A percentile compares a stretch with the other conserved stretches of the same genome.
These are phyloP conservation scores for Daldinia grandis DNA, from an alignment of 495 filamentous ascomycete species.

Conservation along the genomic window DNA sequence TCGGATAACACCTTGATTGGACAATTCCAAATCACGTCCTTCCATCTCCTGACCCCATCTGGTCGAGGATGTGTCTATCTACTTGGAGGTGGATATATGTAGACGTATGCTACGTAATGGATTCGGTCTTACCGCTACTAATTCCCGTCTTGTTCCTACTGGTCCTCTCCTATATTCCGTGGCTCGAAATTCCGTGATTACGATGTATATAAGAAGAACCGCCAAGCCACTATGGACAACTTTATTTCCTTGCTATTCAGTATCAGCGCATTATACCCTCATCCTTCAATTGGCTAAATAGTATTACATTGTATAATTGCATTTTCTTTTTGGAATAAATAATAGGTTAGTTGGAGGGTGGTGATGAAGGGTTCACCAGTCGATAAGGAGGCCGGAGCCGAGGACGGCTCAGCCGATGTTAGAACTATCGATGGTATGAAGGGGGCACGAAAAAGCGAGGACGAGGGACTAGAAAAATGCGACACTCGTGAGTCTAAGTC, in stretches of 20 bases:
- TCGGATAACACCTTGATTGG: conserved; percentile 19
- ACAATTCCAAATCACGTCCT: conserved; percentile 6
- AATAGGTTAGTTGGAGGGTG: background rate
- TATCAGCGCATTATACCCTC: background rate
- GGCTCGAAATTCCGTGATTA: conserved; percentile 17
- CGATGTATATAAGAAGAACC: conserved; percentile 1
- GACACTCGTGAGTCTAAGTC: background rate
- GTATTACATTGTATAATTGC: background rate
- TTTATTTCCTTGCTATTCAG: background rate
- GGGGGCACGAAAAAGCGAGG: background rate
- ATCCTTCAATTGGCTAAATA: background rate
- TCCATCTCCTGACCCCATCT: background rate
- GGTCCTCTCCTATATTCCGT: background rate
- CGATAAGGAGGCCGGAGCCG: conserved; percentile 18
- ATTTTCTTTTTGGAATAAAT: background rate
- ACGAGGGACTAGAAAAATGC: conserved; percentile 11
- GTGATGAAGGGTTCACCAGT: conserved; percentile 9
- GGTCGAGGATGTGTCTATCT: conserved; percentile 3
- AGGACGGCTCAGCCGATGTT: background rate
- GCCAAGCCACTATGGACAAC: background rate
- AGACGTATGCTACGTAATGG: conserved; percentile 12
- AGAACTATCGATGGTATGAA: background rate
- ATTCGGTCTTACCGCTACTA: background rate
- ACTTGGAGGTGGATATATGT: conserved; percentile 2
- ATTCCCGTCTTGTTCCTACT: conserved; percentile 13